phyloP scores from a whole-genome alignment of 768 basidiomycete species.

The Lentinula edodes region DNA sequence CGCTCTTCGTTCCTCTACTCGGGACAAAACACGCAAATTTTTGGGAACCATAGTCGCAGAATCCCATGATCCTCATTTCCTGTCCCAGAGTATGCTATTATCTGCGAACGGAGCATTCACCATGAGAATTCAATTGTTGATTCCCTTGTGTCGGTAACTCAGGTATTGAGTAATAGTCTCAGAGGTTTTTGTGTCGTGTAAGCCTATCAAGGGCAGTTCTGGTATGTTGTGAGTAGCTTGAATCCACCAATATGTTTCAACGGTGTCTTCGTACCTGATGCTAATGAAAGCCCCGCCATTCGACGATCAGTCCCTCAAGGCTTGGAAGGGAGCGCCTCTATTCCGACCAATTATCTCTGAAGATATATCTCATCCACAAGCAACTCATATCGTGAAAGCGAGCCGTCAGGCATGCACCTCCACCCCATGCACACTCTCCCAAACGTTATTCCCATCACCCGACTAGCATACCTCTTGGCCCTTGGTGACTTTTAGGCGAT shows the following conservation, averaged over 20 bases:
- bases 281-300: background rate
- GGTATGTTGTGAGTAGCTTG: background rate
- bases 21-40: too few species aligned
- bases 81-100: background rate
- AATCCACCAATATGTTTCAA: background rate
- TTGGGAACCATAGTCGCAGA: background rate
- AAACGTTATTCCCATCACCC: too few species aligned
- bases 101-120: background rate
- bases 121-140: background rate
- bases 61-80: background rate
- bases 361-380: too few species aligned
- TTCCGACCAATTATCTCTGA: too few species aligned
- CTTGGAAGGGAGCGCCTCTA: background rate
- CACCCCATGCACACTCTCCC: too few species aligned
- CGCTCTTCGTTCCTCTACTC: background rate
- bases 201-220: background rate
- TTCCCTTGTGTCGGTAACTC: background rate
- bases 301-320: background rate
- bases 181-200: background rate
- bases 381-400: too few species aligned
- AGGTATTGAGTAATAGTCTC: background rate
- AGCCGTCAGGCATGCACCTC: too few species aligned
- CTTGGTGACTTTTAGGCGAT: too few species aligned
- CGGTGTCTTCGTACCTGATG: background rate
- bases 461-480: too few species aligned